A percentile compares a stretch with the other conserved stretches of the same genome.
These are phyloP conservation scores for Amanita pallidorosea DNA, from an alignment of 768 basidiomycete species.

Conservation along the genomic window DNA sequence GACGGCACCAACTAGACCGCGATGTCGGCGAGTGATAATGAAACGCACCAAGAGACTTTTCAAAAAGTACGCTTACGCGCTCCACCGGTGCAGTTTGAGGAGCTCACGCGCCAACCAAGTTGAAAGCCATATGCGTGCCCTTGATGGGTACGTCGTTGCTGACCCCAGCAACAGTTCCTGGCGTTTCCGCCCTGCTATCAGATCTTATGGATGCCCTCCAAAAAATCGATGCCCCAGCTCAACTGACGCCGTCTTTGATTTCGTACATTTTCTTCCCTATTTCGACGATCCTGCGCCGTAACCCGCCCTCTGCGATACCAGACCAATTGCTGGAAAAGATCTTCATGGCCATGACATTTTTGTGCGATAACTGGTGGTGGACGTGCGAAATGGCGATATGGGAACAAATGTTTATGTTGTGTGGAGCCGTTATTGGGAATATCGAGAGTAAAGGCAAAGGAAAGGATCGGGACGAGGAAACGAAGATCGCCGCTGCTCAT, in stretches of 20 bases:
- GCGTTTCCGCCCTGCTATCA: constrained; percentile 39
- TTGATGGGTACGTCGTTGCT: constrained; percentile 64
- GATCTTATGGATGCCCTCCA: constrained; percentile 39
- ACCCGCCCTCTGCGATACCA: constrained; percentile 56
- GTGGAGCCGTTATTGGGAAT: constrained; percentile 51
- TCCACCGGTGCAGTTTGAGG: background rate
- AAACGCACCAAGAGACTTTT: constrained; percentile 12
- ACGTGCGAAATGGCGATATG: constrained; percentile 58
- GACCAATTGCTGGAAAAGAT: constrained; percentile 74
- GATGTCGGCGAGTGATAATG: constrained; percentile 3
- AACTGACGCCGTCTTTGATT: constrained; percentile 49
- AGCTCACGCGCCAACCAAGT: constrained; percentile 17
- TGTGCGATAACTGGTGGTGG: constrained; percentile 84
- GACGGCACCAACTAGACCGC: background rate
- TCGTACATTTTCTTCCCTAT: constrained; percentile 86
- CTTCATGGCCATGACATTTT: constrained; percentile 41
- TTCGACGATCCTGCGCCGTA: constrained; percentile 74
- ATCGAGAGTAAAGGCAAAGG: constrained; percentile 59
- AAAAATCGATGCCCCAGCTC: constrained; percentile 10
- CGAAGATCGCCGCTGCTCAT: constrained; percentile 59
- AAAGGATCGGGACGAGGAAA: constrained; percentile 70
- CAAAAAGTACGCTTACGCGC: constrained; percentile 10
- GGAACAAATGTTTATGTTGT: constrained; percentile 81
- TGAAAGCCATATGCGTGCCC: constrained; percentile 73
- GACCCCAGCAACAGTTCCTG: constrained; percentile 39